Evolutionary conservation across 495 filamentous ascomycete genomes (phyloP), one percentile per base, ranked within the genome.

Genomic region (Aspergillus kassunensis): DNA sequence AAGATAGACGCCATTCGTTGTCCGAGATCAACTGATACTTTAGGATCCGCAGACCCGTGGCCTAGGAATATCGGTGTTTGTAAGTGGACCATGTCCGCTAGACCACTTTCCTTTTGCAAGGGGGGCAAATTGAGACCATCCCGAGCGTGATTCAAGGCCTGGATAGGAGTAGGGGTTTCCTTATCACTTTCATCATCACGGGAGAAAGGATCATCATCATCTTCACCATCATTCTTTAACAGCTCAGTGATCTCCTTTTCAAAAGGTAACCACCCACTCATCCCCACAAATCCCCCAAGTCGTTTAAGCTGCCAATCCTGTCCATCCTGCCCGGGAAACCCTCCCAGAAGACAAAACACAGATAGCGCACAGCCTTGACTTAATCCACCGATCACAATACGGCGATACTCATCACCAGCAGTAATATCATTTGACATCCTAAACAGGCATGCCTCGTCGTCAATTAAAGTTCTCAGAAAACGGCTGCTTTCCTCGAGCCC

Each of bases 221-320:
- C 50, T 35, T 25, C 30, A 54, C 10, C 16, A 4, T 29, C 43
- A 30, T 9, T 19, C 24, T 20, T 11, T 27, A 45, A 13, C 9
- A 45, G 2, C 7, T 16, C 25, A 13, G 13, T 23, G 43, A 73
- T 63, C 21, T 65, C 68, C 3, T 53, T 36, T 18, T 65, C 53
- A 53, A 84, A 80, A 39, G 81, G 80, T 43, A 80, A 58, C 70
- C 79, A 80, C 44, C 77, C 76, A 56, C 74, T 76, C 61, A 85
- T 75, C 9, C 80, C 82, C 50, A 84, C 58, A 44, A 80, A 73
- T 2, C 63, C 81, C 5, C 64, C 62, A 25, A 58, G 10, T 5
- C 25, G 4, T 30, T 2, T 10, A 25, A 58, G 10, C 13, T n/a
- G 4, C 18, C 1, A 6, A 11, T 4, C 18, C 15, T 36, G 2